These are phyloP conservation scores for Cyberlindnera mrakii DNA, from an alignment of 805 yeast genomes.

Conservation along the genomic window DNA sequence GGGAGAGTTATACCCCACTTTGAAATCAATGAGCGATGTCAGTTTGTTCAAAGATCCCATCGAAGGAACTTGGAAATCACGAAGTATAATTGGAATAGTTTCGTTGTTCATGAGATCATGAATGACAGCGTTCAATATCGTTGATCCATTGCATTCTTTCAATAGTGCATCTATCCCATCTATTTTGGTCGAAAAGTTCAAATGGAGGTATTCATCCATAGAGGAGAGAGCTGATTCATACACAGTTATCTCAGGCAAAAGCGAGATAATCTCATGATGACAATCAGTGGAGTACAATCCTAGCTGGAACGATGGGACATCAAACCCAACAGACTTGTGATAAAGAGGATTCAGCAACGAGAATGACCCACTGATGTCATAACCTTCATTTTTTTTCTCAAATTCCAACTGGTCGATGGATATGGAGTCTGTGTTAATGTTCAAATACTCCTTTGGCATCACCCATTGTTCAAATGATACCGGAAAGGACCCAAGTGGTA, in stretches of 20 bases:
- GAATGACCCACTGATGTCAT: constrained; percentile 15
- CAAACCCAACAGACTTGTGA: constrained; percentile 12
- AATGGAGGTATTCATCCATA: constrained; percentile 4
- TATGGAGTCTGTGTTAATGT: constrained; percentile 16
- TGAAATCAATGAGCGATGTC: constrained; percentile 9
- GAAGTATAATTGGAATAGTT: constrained; percentile 10
- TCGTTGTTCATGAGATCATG: constrained; percentile 14
- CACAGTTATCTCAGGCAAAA: constrained; percentile 20
- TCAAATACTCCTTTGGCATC: constrained; percentile 19
- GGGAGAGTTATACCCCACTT: constrained; percentile 7
- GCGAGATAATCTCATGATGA: constrained; percentile 19
- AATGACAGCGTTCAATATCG: constrained; percentile 14
- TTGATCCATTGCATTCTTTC: constrained; percentile 2
- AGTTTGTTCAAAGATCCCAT: constrained; percentile 15
- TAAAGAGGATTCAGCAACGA: constrained; percentile 19
- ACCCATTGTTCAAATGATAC: constrained; percentile 28
- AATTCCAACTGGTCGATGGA: constrained; percentile 22
- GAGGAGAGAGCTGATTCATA: constrained; percentile 13
- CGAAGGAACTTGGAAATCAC: neutral
- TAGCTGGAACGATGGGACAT: constrained; percentile 34
- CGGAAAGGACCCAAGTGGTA: constrained; percentile 27
- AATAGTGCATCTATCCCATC: constrained; percentile 5
- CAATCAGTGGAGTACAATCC: constrained; percentile 33
- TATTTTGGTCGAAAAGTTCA: constrained; percentile 7
- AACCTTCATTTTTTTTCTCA: constrained; percentile 18